Percentiles rank a stretch among this genome's conserved stretches.
Conservation (phyloP, 148 eudicot species). For the Fagopyrum esculentum region DNA sequence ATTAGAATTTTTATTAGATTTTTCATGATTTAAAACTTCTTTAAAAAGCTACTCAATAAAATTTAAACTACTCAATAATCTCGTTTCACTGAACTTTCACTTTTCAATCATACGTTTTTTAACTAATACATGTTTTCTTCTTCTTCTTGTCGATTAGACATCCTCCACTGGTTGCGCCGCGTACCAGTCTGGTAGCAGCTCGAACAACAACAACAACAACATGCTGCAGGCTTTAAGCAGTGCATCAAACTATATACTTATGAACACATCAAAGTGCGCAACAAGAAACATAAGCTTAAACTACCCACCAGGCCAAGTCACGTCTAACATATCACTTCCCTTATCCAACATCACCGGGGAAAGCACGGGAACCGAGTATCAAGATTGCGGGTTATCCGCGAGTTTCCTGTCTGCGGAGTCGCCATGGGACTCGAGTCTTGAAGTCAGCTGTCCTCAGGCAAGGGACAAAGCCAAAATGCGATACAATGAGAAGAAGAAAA, state of each 20-base stretch:
- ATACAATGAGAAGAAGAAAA: conserved; percentile 64
- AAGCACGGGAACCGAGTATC: conserved; percentile 45
- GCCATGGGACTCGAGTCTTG: conserved; percentile 39
- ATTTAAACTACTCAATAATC: too few species aligned
- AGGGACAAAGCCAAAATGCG: conserved; percentile 68
- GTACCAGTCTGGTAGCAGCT: conserved; percentile 23
- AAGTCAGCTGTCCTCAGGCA: conserved; percentile 39
- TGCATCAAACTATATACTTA: conserved; percentile 23
- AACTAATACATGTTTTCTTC: not conserved
- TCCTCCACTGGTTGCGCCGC: conserved; percentile 29
- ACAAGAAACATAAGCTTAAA: conserved; percentile 21
- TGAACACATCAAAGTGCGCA: conserved; percentile 27
- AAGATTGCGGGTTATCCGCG: conserved; percentile 48
- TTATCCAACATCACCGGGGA: conserved; percentile 42
- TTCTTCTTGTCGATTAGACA: conserved; percentile 17
- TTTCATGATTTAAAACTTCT: too few species aligned
- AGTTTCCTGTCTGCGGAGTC: conserved; percentile 37
- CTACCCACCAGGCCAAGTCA: conserved; percentile 24
- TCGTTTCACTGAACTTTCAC: too few species aligned
- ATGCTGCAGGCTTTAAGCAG: conserved; percentile 30
- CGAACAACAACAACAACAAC: conserved; percentile 10
- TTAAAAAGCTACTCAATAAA: too few species aligned
- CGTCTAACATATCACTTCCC: conserved; percentile 31
- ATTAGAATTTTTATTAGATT: too few species aligned
- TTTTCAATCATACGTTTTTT: too few species aligned